Evolutionary conservation across 371 early-diverging fungal genomes (phyloP).

Genomic region (Phascolomyces articulosus): DNA sequence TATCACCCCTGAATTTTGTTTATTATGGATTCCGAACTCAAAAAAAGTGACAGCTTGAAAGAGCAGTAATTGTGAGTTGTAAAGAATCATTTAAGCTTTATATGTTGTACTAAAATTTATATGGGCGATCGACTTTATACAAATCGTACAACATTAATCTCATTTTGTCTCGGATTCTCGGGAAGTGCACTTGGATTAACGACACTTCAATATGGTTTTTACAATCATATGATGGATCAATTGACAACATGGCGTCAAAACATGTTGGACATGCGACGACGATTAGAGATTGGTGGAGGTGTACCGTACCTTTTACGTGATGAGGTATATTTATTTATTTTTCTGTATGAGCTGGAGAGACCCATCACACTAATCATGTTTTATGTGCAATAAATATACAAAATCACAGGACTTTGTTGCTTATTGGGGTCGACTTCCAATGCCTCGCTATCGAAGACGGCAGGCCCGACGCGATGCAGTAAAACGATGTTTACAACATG

Average conservation of each 20-base stretch:
- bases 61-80: too few species aligned
- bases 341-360: too few species aligned
- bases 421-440: conserved; percentile 2
- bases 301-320: conserved; percentile 24
- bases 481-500: conserved; percentile 14
- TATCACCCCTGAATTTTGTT: background rate
- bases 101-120: conserved; percentile 3
- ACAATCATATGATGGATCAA: conserved; percentile 8
- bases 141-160: conserved; percentile 11
- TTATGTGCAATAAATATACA: too few species aligned
- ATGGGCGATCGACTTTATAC: conserved; percentile 5
- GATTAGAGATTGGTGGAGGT: conserved; percentile 21
- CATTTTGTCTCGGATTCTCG: conserved; percentile 17
- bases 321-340: conserved; percentile 7
- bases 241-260: conserved; percentile 10
- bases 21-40: background rate
- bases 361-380: too few species aligned
- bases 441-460: conserved; percentile 4
- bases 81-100: background rate
- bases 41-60: background rate
- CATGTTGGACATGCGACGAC: conserved; percentile 17
- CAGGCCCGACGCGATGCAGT: conserved; percentile 4
- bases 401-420: conserved; percentile 14
- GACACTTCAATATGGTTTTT: conserved; percentile 10
- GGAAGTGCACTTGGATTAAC: conserved; percentile 13